Percentiles rank a stretch among this genome's conserved stretches.
These are phyloP conservation scores for Kingdonia uniflora DNA, from an alignment of 164 flowering plant species.

Conservation along the genomic window DNA sequence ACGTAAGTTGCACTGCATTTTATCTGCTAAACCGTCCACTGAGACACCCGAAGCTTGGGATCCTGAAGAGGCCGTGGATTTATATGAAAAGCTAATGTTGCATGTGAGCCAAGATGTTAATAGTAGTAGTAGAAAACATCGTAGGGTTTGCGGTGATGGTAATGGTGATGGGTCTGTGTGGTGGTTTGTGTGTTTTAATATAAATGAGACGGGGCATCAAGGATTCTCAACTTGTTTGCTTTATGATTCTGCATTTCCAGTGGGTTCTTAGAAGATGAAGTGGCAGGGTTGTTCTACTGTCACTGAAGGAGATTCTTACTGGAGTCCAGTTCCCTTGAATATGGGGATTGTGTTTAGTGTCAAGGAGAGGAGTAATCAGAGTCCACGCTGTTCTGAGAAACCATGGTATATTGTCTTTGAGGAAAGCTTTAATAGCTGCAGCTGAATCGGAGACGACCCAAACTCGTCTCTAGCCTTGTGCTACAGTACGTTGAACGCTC, in stretches of 20 bases:
- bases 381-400: too few relatives aligned
- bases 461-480: too few relatives aligned
- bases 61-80: constrained; percentile 28
- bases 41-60: constrained; percentile 20
- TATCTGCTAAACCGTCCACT: constrained; percentile 28
- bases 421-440: too few relatives aligned
- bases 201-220: constrained; percentile 43
- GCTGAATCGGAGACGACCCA: too few relatives aligned
- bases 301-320: constrained; percentile 34
- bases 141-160: constrained; percentile 1
- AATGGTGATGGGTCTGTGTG: constrained; percentile 14
- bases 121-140: constrained; percentile 2
- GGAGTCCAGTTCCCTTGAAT: constrained; percentile 64
- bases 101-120: constrained; percentile 21
- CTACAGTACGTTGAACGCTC: too few relatives aligned
- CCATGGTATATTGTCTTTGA: too few relatives aligned
- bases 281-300: constrained; percentile 79
- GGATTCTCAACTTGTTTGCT: constrained; percentile 79
- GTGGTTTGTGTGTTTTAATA: constrained; percentile 32
- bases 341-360: too few relatives aligned
- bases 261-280: constrained; percentile 52
- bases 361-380: too few relatives aligned
- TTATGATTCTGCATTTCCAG: constrained; percentile 57
- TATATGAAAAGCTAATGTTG: constrained; percentile 38
- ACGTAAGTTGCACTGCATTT: constrained; percentile 49